phyloP scores from a whole-genome alignment of 148 eudicot species.

The Hydrangea macrophylla region DNA sequence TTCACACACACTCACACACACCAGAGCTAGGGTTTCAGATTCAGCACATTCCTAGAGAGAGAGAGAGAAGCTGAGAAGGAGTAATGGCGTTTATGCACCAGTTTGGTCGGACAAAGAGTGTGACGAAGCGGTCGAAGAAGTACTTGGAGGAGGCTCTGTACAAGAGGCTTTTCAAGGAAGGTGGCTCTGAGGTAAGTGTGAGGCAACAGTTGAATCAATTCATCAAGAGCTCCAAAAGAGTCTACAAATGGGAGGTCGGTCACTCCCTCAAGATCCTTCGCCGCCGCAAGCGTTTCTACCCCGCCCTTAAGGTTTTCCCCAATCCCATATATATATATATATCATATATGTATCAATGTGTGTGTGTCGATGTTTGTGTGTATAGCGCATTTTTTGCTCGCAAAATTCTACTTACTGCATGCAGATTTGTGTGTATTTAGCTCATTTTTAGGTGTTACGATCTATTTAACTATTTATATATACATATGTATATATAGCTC shows the following conservation, averaged over 20 bases:
- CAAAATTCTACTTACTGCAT: neutral
- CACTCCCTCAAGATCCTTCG: slow-evolving; percentile 74
- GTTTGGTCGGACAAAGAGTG: slow-evolving; percentile 49
- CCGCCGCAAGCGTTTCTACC: slow-evolving; percentile 55
- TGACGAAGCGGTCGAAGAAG: slow-evolving; percentile 67
- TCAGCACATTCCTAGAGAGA: neutral
- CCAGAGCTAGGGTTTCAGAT: too few relatives aligned
- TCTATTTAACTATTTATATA: too few relatives aligned
- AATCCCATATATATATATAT: neutral
- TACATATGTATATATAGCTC: too few relatives aligned
- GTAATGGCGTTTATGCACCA: slow-evolving; percentile 38
- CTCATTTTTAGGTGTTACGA: too few relatives aligned
- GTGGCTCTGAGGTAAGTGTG: slow-evolving; percentile 65
- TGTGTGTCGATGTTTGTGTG: too few relatives aligned
- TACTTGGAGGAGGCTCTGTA: slow-evolving; percentile 76
- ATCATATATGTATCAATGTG: too few relatives aligned
- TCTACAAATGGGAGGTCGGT: slow-evolving; percentile 94
- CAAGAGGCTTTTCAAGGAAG: slow-evolving; percentile 60
- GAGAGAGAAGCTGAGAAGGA: neutral
- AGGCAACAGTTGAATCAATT: slow-evolving; percentile 65
- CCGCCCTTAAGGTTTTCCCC: slow-evolving; percentile 72
- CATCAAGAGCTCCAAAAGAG: slow-evolving; percentile 53
- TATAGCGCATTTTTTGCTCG: too few relatives aligned
- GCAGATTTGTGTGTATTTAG: too few relatives aligned
- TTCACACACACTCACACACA: too few relatives aligned